phyloP scores from a whole-genome alignment of 1,284 basidiomycete species.

The Sporisorium scitamineum region DNA sequence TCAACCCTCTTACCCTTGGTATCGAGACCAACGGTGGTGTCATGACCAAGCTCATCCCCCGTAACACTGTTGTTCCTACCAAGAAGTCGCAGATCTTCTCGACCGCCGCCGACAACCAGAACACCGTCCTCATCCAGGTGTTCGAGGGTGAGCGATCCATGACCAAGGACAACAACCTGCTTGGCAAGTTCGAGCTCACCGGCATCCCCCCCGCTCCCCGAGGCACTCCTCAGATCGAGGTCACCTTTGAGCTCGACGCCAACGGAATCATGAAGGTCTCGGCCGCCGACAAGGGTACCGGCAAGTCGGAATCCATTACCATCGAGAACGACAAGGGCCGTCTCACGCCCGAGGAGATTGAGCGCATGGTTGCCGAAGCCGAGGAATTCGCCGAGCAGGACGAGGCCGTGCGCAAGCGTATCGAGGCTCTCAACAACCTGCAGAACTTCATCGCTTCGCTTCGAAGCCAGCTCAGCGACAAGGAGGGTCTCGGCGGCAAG shows the following conservation, averaged over 20 bases:
- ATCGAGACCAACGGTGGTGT: constrained; percentile 99
- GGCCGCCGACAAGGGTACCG: constrained; percentile 69
- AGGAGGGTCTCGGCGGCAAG: constrained; percentile 69
- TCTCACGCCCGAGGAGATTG: constrained; percentile 66
- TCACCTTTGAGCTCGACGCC: constrained; percentile 69
- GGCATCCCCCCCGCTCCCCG: constrained; percentile 93
- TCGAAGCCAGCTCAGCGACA: constrained; percentile 65
- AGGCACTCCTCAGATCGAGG: constrained; percentile 75
- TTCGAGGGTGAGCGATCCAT: constrained; percentile 94
- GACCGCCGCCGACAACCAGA: constrained; percentile 72
- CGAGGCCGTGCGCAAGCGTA: constrained; percentile 65
- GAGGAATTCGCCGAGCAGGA: constrained; percentile 69
- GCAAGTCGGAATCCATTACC: constrained; percentile 67
- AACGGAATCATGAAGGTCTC: constrained; percentile 69
- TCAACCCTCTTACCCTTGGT: constrained; percentile 92
- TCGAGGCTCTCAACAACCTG: constrained; percentile 67
- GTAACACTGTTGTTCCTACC: constrained; percentile 97
- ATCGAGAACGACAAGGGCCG: constrained; percentile 69
- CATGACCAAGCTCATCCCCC: constrained; percentile 94
- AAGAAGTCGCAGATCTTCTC: constrained; percentile 99
- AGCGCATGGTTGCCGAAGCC: constrained; percentile 68
- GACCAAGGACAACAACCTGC: constrained; percentile 97
- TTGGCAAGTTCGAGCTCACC: constrained; percentile 95
- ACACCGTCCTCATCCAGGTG: constrained; percentile 77
- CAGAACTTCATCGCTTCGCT: constrained; percentile 69